Evolutionary conservation across 257 asterid genomes (phyloP), one percentile per base, ranked within the genome.

Genomic region (Scutellaria minor): DNA sequence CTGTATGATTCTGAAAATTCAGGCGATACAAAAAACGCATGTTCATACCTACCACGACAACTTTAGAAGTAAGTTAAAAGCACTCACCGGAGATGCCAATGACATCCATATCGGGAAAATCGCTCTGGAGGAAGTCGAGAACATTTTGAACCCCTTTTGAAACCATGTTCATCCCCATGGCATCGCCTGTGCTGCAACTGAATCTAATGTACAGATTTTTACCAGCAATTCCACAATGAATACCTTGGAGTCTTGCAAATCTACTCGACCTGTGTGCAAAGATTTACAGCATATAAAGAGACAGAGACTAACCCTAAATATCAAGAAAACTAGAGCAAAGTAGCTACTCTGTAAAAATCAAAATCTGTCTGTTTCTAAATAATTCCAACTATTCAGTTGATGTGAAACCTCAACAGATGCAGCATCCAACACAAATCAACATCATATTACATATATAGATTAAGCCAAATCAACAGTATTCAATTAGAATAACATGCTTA

Each of bases 121-220:
- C 98, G 51, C 53, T 85, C 71, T 67, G 84, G 52, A 92, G 87
- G 72, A 84, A 92, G 78, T 92, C 96, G 42, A 92, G 66, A 68
- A 92, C 96, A 47, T 92, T 88, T 81, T 92, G 96, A 58, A 92
- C 98, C 12, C 94, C 94, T 77, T 92, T 92, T 2, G 98, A 92
- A 44, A 92, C 98, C 96, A 92, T 92, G 86, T 92, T 92, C 98
- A 92, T 92, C 77, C 96, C 98, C 98, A 92, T 92, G 55, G 96
- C 98, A 77, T 92, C 98, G 15, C 96, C 98, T 1, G 98, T 90
- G 82, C 89, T 82, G 86, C 94, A 90, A 81, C 75, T 83, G 73
- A 92, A 88, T 77, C 96, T 75, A 20, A 85, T 84, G 76, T 90
- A 92, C 11, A 90, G 84, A 74, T 92, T 92, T 77, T 85, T 92